Base-by-base conservation (phyloP, 129 eudicot genomes). In the Helianthus tuberosus region DNA sequence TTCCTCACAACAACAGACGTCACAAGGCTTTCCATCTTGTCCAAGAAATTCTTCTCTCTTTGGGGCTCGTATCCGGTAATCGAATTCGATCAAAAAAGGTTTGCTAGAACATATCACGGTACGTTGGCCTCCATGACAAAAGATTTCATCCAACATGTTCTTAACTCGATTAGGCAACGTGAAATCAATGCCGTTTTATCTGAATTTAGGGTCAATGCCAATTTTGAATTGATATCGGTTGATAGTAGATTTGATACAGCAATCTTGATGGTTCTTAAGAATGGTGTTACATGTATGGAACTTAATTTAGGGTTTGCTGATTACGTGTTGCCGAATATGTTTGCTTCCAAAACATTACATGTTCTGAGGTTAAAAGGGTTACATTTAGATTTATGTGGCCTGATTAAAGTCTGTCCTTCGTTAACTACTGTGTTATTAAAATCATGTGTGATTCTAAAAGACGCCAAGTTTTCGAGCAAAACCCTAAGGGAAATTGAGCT, bases 51-150 rank as follows among this genome's bases (percentile, higher is more conserved):
- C 41, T 55, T 70, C 27, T 8, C 16, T 4, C 55, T 75, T 13
- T 81, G 85, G 78, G 16, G 44, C 29, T 70, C 81, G 3, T 81
- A 13, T 53, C 85, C 85, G 0, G 38, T 76, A 10, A 64, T 81
- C 32, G 70, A 49, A 54, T 35, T 81, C 43, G 78, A 81, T 10
- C 32, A 64, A 44, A 6, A 27, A 20, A 49, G 2, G 13, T 70
- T 79, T 69, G 11, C 62, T 55, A 23, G 32, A 57, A 1, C 35
- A 20, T 8, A 15, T 52, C 51, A 17, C 13, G 76, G 61, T 35
- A 38, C 36, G 11, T 6, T 0, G 1, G 11, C 17, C 15, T 39
- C 9, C 8, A 5, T 8, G 0, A 23, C 55, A 9, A 0, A 70
- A 38, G 50, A 0, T 3, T 81, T 81, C 71, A 58, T 81, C 0